Evolutionary conservation across 2,329 filamentous ascomycete genomes (phyloP).

Genomic region (Curvularia spicifera): DNA sequence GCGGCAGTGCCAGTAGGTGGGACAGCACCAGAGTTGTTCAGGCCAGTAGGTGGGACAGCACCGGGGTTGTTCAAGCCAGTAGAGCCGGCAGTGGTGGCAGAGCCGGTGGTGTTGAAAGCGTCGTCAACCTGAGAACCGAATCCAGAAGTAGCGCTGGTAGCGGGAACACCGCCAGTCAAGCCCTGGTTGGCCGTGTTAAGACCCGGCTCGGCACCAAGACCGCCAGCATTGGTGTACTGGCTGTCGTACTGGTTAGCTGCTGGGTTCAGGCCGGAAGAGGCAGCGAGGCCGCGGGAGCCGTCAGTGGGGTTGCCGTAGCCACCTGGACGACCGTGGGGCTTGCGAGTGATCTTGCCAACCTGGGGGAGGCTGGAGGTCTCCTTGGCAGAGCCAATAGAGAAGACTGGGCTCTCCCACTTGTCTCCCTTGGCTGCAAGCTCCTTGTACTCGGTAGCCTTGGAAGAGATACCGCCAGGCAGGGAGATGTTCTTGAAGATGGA

Average conservation of each 20-base stretch:
- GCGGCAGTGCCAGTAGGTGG: constrained; percentile 17
- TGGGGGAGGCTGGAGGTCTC: constrained; percentile 75
- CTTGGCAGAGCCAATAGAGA: constrained; percentile 79
- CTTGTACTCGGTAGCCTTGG: constrained; percentile 93
- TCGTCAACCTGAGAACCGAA: constrained; percentile 56
- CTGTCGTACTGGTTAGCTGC: constrained; percentile 21
- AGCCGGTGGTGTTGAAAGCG: constrained; percentile 46
- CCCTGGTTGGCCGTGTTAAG: constrained; percentile 18
- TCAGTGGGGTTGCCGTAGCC: constrained; percentile 37
- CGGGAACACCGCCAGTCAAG: constrained; percentile 14
- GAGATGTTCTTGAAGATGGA: constrained; percentile 90
- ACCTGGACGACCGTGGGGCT: constrained; percentile 59
- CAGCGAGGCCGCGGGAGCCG: constrained; percentile 26
- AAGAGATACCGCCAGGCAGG: constrained; percentile 85
- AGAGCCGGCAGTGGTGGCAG: constrained; percentile 14
- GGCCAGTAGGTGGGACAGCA: constrained; percentile 10
- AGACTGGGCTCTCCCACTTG: constrained; percentile 93
- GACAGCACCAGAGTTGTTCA: constrained; percentile 8
- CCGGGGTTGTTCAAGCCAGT: constrained; percentile 13
- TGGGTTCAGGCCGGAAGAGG: constrained; percentile 23
- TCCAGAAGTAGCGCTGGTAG: constrained; percentile 24
- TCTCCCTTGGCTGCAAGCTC: constrained; percentile 87
- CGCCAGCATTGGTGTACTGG: constrained; percentile 24
- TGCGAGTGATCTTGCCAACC: constrained; percentile 61
- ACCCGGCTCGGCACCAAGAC: constrained; percentile 17